Evolutionary conservation across 768 basidiomycete species (phyloP), one percentile per base, ranked within the genome.

Genomic region (Rhizopogon rudus): DNA sequence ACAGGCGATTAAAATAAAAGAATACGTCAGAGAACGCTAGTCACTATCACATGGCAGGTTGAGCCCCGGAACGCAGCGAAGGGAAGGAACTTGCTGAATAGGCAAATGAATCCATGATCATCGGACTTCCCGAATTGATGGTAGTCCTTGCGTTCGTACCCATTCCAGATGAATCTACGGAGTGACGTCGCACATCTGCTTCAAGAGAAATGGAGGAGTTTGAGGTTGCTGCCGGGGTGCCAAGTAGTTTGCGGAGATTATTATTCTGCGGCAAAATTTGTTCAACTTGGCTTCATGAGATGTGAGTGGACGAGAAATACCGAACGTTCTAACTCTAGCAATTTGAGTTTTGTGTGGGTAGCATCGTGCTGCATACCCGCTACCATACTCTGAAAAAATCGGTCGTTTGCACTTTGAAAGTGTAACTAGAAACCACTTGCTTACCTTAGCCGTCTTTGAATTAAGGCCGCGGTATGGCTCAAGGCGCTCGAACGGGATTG

Each of bases 401-500:
- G 14, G 22, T 29, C 6, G 20, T 33, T 13, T 25, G 25, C 3
- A 25, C 25, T 25, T 9, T 39, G 22, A 40, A 5, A 20, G 22
- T 10, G 44, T 6, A 1, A 0, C n/a, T 17, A 3, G 12, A 48
- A 25, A 42, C n/a, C 3, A 20, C 39, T 16, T 22, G 61, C 63
- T 44, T 54, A 87, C 88, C 78, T 88, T 89, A 51, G 85, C 86
- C 0, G 86, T 88, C 67, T 84, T 90, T 22, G 80, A 82, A 63
- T 89, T 87, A n/a, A 89, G 73, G 5, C 87, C 87, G 49, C 77
- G 82, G 65, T 83, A 86, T 1, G 80, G 78, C 25, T 82, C 81
- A 22, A 89, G 75, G 41, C 81, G 76, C 17, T 78, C 73, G 54
- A 77, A 75, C 1, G 76, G 72, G 40, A 88, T 79, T 0, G 84